Evolutionary conservation across 2,329 filamentous ascomycete genomes (phyloP), one percentile per base, ranked within the genome.

Genomic region (Pseudodiploospora longispora): DNA sequence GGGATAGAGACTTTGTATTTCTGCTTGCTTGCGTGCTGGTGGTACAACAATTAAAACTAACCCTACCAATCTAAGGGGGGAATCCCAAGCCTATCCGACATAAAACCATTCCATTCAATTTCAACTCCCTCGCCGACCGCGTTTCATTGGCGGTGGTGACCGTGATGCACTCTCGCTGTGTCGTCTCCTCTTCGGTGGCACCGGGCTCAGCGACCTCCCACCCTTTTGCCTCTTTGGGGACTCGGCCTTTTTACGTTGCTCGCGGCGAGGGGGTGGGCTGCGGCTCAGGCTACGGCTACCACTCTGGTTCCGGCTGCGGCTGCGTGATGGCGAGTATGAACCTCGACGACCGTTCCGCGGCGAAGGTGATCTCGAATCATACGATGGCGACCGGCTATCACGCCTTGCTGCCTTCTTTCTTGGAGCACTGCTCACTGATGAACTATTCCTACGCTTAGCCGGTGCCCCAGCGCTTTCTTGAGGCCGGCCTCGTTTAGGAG

Each of bases 101-200:
- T 19, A 19, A 19, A 19, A 19, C 19, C 19, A 19, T 19, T 19
- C 19, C 19, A 19, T 19, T 19, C 19, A 19, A 19, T 4, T 36
- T 56, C 46, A 59, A 41, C 51, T 56, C 30, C 52, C 54, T n/a
- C 54, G 55, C 36, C 60, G 52, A 35, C 57, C 59, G 34, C 58
- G 58, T 46, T 62, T 61, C 51, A 59, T 41, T 6, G 59, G 59
- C 7, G 59, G 58, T 32, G 59, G 59, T 29, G 59, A 62, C 40
- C 57, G 47, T 12, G 59, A 62, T 27, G 54, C 46, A 43, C 59
- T 62, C 36, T 61, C 58, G 39, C 58, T 62, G 40, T 59, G 53
- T 30, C 55, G 53, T 49, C 59, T 59, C 40, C 58, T 57, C 55
- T 60, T 60, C 6, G 50, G 46, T 3, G 57, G 52, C 33, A 51